Evolutionary conservation across 2,329 filamentous ascomycete species (phyloP).

Genomic region (Pseudohalonectria lignicola): DNA sequence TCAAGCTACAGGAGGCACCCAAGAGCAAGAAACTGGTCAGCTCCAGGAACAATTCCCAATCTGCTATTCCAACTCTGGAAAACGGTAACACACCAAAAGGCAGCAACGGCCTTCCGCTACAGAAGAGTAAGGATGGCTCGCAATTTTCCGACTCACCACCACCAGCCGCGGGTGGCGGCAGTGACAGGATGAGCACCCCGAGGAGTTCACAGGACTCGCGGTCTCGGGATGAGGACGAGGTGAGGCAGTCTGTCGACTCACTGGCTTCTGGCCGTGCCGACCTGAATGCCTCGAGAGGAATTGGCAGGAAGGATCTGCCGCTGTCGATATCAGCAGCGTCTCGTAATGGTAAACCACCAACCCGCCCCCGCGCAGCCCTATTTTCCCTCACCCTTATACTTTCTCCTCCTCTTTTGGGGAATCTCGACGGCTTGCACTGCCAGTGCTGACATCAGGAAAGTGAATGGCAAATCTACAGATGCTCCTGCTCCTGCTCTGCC

Average conservation of each 20-base stretch:
- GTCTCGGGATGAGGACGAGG: conserved; percentile 41
- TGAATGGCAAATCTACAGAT: conserved; percentile 25
- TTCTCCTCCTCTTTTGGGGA: neutral
- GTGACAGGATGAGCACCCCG: conserved; percentile 24
- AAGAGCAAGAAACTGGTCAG: conserved; percentile 42
- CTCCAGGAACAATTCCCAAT: conserved; percentile 32
- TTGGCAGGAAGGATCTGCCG: conserved; percentile 56
- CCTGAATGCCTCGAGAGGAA: conserved; percentile 31
- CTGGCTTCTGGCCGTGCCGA: conserved; percentile 27
- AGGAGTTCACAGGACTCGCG: conserved; percentile 50
- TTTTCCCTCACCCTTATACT: conserved; percentile 5
- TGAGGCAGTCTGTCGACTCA: conserved; percentile 30
- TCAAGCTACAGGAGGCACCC: conserved; percentile 73
- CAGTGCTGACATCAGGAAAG: conserved; percentile 15
- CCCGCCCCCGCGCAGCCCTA: conserved; percentile 3
- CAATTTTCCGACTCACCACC: conserved; percentile 19
- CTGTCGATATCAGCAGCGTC: conserved; percentile 18
- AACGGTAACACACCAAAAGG: conserved; percentile 20
- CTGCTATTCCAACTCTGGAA: conserved; percentile 27
- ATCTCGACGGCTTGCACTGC: too few relatives aligned
- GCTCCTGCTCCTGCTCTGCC: conserved; percentile 10
- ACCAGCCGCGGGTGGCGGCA: conserved; percentile 19
- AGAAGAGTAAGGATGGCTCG: conserved; percentile 23
- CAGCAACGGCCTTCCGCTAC: conserved; percentile 21
- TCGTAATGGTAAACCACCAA: conserved; percentile 34